These are phyloP conservation scores for Abortiporus biennis DNA, from an alignment of 1,284 basidiomycete species.

Conservation along the genomic window DNA sequence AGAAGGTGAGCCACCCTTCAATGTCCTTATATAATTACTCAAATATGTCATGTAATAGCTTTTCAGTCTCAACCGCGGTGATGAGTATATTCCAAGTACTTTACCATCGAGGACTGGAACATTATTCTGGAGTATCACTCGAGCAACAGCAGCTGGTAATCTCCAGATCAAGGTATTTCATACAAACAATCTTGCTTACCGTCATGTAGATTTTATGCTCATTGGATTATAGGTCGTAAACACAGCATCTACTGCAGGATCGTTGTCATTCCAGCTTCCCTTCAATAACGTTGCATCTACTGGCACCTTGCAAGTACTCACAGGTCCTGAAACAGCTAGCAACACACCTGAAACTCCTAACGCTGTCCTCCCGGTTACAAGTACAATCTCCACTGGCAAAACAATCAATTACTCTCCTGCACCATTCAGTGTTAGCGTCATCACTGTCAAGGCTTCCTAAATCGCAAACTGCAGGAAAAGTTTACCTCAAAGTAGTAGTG, in stretches of 20 bases:
- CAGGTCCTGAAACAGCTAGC: conserved; percentile 40
- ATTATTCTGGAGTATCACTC: conserved; percentile 57
- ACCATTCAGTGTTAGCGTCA: conserved; percentile 51
- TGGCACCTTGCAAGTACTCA: conserved; percentile 41
- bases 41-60: conserved; percentile 30
- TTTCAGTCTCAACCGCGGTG: conserved; percentile 55
- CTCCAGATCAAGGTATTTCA: conserved; percentile 53
- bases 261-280: conserved; percentile 47
- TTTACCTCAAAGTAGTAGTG: too few species aligned
- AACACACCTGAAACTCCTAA: conserved; percentile 49
- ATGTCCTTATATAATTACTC: not conserved
- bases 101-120: conserved; percentile 43
- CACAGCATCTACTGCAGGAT: conserved; percentile 31
- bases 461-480: too few species aligned
- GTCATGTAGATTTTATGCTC: too few species aligned
- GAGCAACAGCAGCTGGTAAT: conserved; percentile 32
- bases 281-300: conserved; percentile 38
- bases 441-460: conserved; percentile 29
- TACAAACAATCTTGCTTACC: not conserved
- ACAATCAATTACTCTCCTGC: conserved; percentile 54
- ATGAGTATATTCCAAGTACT: conserved; percentile 59
- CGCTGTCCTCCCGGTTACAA: conserved; percentile 38
- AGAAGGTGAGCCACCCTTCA: conserved; percentile 36
- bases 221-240: conserved; percentile 44
- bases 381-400: conserved; percentile 37